These are phyloP conservation scores for Jamesozyma rosinii DNA, from an alignment of 805 yeast genomes.

Conservation along the genomic window DNA sequence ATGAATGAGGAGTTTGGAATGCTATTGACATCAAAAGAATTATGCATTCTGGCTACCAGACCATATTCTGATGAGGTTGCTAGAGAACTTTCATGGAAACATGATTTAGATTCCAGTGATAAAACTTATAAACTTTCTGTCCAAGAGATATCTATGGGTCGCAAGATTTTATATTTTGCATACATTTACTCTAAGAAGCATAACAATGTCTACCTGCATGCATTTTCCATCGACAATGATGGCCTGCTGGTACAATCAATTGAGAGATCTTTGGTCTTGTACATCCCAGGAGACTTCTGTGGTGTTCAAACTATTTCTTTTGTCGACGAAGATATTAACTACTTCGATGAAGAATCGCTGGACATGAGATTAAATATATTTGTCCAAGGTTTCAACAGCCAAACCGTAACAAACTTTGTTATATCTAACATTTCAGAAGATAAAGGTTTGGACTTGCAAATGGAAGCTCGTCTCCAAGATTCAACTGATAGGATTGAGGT, in stretches of 20 bases:
- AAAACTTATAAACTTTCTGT: conserved; percentile 39
- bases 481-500: not conserved
- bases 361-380: conserved; percentile 2
- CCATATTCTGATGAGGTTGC: conserved; percentile 29
- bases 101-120: conserved; percentile 48
- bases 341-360: not conserved
- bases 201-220: conserved; percentile 15
- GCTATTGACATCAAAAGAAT: conserved; percentile 56
- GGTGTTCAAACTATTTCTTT: conserved; percentile 9
- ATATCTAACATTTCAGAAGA: not conserved
- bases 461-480: not conserved
- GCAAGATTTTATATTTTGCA: conserved; percentile 7
- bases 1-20: conserved; percentile 35
- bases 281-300: conserved; percentile 7
- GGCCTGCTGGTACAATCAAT: conserved; percentile 10
- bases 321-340: not conserved
- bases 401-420: not conserved
- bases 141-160: conserved; percentile 13
- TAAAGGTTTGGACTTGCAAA: not conserved
- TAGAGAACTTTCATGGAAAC: conserved; percentile 64
- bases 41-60: conserved; percentile 41
- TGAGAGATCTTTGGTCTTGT: conserved; percentile 11
- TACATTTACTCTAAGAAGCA: conserved; percentile 17
- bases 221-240: conserved; percentile 4
- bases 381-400: conserved; percentile 2